phyloP scores from a whole-genome alignment of 1,139 yeast genomes.

The Sporopachydermia cereana region DNA sequence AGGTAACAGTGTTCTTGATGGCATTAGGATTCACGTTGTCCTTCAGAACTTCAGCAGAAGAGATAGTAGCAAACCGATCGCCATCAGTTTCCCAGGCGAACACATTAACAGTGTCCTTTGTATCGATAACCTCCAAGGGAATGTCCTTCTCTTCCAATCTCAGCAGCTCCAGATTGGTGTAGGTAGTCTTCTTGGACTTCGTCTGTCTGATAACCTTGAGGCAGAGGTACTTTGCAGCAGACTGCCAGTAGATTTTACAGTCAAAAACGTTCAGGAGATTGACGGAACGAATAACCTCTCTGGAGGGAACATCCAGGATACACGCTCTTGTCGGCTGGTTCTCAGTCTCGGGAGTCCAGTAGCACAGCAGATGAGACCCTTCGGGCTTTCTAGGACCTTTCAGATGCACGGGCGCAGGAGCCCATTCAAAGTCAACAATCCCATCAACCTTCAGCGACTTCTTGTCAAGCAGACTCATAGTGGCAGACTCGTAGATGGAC shows the following conservation, averaged over 20 bases:
- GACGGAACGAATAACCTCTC: slow-evolving; percentile 76
- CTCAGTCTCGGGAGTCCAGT: slow-evolving; percentile 92
- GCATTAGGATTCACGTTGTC: slow-evolving; percentile 53
- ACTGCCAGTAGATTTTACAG: slow-evolving; percentile 93
- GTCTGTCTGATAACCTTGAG: slow-evolving; percentile 97
- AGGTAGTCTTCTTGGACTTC: slow-evolving; percentile 83
- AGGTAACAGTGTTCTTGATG: slow-evolving; percentile 61
- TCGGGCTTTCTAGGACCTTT: slow-evolving; percentile 40
- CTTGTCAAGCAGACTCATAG: slow-evolving; percentile 72
- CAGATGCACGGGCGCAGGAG: slow-evolving; percentile 75
- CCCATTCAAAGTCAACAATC: slow-evolving; percentile 87
- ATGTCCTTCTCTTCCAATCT: slow-evolving; percentile 77
- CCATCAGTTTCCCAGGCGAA: slow-evolving; percentile 96
- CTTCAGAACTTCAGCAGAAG: slow-evolving; percentile 43
- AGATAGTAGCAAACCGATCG: slow-evolving; percentile 73
- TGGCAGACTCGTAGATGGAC: slow-evolving; percentile 67
- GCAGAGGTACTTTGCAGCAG: slow-evolving; percentile 71
- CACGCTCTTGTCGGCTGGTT: slow-evolving; percentile 96
- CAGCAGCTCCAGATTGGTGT: slow-evolving; percentile 89
- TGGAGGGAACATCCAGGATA: slow-evolving; percentile 78
- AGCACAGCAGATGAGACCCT: slow-evolving; percentile 57
- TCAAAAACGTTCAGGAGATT: slow-evolving; percentile 91
- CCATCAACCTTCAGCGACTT: slow-evolving; percentile 79
- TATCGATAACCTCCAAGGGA: slow-evolving; percentile 90
- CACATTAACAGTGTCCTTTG: slow-evolving; percentile 77